A percentile compares a stretch with the other conserved stretches of the same genome.
phyloP scores from a whole-genome alignment of 352 stramenopile species.

The Globisporangium perplexum region DNA sequence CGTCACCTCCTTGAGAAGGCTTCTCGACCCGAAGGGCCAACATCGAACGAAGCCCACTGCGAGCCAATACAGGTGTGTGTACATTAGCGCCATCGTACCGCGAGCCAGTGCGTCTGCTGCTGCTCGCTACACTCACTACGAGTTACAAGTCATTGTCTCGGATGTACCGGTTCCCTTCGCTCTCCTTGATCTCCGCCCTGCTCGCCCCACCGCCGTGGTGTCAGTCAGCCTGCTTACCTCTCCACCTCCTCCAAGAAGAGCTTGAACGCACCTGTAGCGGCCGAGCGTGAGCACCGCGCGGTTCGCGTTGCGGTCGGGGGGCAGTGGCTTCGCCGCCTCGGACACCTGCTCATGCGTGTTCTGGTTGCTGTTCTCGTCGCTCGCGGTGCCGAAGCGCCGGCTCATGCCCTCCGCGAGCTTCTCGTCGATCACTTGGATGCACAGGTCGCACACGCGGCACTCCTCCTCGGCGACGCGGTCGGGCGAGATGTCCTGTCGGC shows the following conservation, averaged over 20 bases:
- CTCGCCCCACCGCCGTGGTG: too few species aligned
- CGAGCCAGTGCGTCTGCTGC: not conserved
- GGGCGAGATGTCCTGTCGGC: conserved; percentile 49
- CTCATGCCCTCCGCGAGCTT: conserved; percentile 72
- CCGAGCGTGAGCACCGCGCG: conserved; percentile 73
- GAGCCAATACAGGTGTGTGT: too few species aligned
- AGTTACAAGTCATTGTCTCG: conserved; percentile 73
- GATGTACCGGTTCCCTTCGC: conserved; percentile 86
- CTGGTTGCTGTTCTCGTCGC: conserved; percentile 27
- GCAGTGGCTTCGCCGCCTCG: conserved; percentile 17
- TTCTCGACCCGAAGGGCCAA: too few species aligned
- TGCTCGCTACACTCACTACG: too few species aligned
- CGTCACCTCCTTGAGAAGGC: too few species aligned
- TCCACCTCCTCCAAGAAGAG: not conserved
- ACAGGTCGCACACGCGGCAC: conserved; percentile 72
- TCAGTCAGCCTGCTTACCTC: too few species aligned
- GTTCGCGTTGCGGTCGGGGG: conserved; percentile 46
- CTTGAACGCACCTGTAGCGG: conserved; percentile 60
- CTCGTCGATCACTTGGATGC: conserved; percentile 81
- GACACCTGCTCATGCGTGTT: conserved; percentile 23
- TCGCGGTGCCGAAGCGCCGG: conserved; percentile 61
- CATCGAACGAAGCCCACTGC: too few species aligned
- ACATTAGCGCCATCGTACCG: not conserved
- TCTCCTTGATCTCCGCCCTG: conserved; percentile 87
- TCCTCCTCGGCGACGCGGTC: conserved; percentile 60